phyloP scores from a whole-genome alignment of 129 eudicot genomes.

The Oenanthe sinensis region DNA sequence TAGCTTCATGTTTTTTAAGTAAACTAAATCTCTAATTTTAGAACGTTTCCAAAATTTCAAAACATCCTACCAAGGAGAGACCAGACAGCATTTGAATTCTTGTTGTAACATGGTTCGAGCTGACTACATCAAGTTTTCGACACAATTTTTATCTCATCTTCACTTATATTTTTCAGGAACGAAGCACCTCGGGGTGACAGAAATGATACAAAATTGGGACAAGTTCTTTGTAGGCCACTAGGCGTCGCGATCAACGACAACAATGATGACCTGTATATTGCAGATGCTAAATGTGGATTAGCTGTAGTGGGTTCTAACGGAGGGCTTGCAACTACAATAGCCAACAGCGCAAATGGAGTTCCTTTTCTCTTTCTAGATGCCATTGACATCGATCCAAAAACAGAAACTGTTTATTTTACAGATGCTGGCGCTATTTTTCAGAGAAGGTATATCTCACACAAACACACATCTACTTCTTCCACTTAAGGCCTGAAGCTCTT shows the following conservation, averaged over 20 bases:
- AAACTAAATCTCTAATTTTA: no score
- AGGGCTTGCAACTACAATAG: neutral
- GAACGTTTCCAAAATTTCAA: neutral
- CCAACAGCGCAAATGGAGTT: neutral
- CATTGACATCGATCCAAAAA: neutral
- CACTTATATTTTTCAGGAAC: neutral
- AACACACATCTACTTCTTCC: neutral
- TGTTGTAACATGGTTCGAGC: neutral
- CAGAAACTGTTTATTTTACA: constrained; percentile 1
- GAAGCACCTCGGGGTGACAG: neutral
- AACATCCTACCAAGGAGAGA: neutral
- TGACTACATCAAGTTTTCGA: neutral
- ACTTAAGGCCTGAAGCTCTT: neutral
- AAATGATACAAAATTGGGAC: neutral
- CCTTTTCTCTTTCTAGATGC: neutral
- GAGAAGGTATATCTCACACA: neutral
- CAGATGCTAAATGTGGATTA: neutral
- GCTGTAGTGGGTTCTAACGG: neutral
- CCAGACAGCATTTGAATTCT: neutral
- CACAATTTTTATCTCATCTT: neutral
- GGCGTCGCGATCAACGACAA: neutral
- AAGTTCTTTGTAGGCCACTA: neutral
- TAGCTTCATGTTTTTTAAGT: no score
- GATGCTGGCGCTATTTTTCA: constrained; percentile 1
- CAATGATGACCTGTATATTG: neutral